Evolutionary conservation across 169 alveolate genomes (phyloP).

Genomic region (Cryptosporidium sp.): DNA sequence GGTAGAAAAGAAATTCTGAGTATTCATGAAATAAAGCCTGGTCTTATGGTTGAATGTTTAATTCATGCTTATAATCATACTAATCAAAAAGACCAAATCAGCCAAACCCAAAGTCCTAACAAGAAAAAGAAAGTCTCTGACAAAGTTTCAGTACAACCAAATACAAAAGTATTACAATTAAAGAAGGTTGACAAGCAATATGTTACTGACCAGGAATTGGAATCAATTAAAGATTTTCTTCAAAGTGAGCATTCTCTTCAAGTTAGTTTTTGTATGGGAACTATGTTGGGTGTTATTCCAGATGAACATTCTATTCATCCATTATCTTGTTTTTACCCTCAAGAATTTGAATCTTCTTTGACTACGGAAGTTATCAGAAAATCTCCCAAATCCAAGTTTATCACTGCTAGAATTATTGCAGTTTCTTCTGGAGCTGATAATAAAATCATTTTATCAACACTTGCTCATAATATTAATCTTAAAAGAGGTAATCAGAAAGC

Average conservation of each 20-base stretch:
- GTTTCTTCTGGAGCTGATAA: conserved; percentile 34
- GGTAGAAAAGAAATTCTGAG: conserved; percentile 28
- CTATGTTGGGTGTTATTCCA: conserved; percentile 67
- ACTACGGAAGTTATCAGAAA: background rate
- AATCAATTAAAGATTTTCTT: conserved; percentile 21
- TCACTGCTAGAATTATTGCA: conserved; percentile 59
- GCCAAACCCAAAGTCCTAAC: background rate
- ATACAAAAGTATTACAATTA: conserved; percentile 29
- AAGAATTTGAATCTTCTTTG: background rate
- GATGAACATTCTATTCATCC: conserved; percentile 65
- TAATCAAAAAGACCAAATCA: background rate
- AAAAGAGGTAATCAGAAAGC: background rate
- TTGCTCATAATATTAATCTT: conserved; percentile 25
- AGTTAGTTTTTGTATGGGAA: conserved; percentile 72
- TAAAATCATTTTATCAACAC: conserved; percentile 30
- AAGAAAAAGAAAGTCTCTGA: conserved; percentile 39
- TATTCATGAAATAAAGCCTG: conserved; percentile 65
- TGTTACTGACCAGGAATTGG: conserved; percentile 25
- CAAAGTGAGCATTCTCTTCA: conserved; percentile 29
- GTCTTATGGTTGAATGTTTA: conserved; percentile 45
- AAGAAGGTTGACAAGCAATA: conserved; percentile 20
- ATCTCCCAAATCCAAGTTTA: conserved; percentile 5
- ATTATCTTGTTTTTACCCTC: conserved; percentile 18
- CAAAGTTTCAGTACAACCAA: conserved; percentile 28
- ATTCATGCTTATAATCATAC: conserved; percentile 32